Evolutionary conservation across 1,284 basidiomycete species (phyloP).

Genomic region (Irpex sp.): DNA sequence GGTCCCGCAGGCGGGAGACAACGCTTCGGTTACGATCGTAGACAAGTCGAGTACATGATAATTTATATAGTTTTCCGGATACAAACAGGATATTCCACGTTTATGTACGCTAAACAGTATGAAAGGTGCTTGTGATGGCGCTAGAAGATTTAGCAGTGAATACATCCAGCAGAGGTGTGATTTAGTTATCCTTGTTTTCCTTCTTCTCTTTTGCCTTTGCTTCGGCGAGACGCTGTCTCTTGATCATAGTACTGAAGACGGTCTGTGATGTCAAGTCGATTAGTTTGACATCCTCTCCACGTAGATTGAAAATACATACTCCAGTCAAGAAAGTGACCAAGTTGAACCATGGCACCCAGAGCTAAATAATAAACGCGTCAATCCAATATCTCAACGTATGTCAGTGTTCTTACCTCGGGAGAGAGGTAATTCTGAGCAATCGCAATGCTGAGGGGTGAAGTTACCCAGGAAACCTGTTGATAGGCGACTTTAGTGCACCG

Average conservation of each 20-base stretch:
- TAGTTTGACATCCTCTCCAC: slow-evolving; percentile 1
- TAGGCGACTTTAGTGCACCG: no score
- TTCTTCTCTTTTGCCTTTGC: slow-evolving; percentile 43
- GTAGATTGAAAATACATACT: slow-evolving; percentile 33
- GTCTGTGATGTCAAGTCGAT: slow-evolving; percentile 41
- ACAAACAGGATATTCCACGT: neutral
- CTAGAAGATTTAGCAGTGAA: neutral
- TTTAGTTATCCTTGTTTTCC: slow-evolving; percentile 32
- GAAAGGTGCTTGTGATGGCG: neutral
- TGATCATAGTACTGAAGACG: slow-evolving; percentile 68
- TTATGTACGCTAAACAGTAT: neutral
- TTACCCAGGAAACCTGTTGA: slow-evolving; percentile 64
- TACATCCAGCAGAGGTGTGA: neutral
- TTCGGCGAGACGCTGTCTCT: slow-evolving; percentile 51
- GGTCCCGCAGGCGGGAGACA: slow-evolving; percentile 35
- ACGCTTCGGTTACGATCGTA: slow-evolving; percentile 42
- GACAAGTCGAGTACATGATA: slow-evolving; percentile 16
- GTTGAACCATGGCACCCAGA: slow-evolving; percentile 79
- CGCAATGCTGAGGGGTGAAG: slow-evolving; percentile 66
- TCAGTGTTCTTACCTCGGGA: slow-evolving; percentile 43
- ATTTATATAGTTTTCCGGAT: neutral
- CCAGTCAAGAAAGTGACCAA: slow-evolving; percentile 62
- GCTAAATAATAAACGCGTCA: slow-evolving; percentile 31
- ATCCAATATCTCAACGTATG: neutral
- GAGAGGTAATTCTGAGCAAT: slow-evolving; percentile 76